Conservation (phyloP, 1,284 basidiomycete species). For the Boletellus dicymbophilus region DNA sequence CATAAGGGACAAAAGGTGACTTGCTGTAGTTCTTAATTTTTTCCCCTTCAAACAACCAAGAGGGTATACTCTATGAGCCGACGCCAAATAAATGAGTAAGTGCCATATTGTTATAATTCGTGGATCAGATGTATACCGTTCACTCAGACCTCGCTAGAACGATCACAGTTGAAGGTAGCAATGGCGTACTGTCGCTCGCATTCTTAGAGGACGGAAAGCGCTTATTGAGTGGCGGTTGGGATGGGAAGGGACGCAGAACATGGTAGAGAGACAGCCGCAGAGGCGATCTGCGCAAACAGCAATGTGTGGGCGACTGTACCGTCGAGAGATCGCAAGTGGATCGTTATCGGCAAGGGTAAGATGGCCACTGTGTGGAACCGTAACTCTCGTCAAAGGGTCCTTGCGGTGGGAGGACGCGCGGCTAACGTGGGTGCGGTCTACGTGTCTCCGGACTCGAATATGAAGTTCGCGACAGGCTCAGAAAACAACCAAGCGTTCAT, state of each 20-base stretch:
- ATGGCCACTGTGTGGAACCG: not conserved
- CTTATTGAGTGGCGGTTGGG: not conserved
- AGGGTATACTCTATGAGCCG: no score
- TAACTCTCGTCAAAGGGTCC: not conserved
- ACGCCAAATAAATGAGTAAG: no score
- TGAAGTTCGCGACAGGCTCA: not conserved
- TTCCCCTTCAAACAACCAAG: no score
- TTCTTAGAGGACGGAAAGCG: not conserved
- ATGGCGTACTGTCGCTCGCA: no score
- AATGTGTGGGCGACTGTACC: not conserved
- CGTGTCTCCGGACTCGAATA: not conserved
- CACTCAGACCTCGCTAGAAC: no score
- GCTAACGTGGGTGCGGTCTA: not conserved
- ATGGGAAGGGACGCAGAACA: not conserved
- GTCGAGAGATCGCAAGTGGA: not conserved
- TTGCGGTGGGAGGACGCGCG: not conserved
- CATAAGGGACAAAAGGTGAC: no score
- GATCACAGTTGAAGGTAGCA: no score
- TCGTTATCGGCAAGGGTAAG: not conserved
- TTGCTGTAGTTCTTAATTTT: no score
- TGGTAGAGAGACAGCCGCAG: not conserved
- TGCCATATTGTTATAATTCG: not conserved
- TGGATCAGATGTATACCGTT: no score
- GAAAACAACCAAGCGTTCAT: not conserved
- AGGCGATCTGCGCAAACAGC: not conserved